Evolutionary conservation across 768 basidiomycete genomes (phyloP).

Genomic region (Rhodotorula kratochvilovae): DNA sequence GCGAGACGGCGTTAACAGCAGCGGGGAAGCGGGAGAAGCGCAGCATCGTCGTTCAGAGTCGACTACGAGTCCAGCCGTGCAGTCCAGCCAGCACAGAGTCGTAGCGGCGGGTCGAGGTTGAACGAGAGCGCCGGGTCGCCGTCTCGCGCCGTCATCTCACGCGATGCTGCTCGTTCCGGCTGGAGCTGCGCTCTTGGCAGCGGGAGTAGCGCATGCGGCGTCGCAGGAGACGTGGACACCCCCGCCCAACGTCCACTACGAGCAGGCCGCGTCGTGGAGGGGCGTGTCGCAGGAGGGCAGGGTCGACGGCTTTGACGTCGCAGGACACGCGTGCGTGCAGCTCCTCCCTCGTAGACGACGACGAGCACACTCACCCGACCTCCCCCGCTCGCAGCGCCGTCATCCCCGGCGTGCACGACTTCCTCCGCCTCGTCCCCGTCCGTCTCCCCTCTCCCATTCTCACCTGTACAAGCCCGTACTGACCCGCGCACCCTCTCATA

Average conservation of each 20-base stretch:
- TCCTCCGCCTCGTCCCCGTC: conserved; percentile 40
- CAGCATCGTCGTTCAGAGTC: no score
- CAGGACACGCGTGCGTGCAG: conserved; percentile 36
- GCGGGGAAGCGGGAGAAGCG: no score
- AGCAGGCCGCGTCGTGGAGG: conserved; percentile 11
- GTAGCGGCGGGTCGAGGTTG: no score
- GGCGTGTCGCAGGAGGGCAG: conserved; percentile 27
- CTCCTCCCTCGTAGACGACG: background rate
- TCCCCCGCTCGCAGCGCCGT: conserved; percentile 11
- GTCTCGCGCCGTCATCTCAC: background rate
- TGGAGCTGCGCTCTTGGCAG: background rate
- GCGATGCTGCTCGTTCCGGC: background rate
- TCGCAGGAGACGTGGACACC: background rate
- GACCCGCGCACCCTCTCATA: background rate
- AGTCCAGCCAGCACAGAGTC: no score
- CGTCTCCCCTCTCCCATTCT: background rate
- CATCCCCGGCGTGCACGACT: conserved; percentile 42
- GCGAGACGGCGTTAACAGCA: no score
- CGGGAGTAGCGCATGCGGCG: background rate
- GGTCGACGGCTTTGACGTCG: conserved; percentile 16
- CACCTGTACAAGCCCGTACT: background rate
- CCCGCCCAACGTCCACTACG: conserved; percentile 22
- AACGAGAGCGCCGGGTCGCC: background rate
- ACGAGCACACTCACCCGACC: no score
- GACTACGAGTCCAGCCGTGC: no score